A percentile compares a stretch with the other conserved stretches of the same genome.
Evolutionary conservation across 148 eudicot species (phyloP).

Genomic region (Arbutus unedo): DNA sequence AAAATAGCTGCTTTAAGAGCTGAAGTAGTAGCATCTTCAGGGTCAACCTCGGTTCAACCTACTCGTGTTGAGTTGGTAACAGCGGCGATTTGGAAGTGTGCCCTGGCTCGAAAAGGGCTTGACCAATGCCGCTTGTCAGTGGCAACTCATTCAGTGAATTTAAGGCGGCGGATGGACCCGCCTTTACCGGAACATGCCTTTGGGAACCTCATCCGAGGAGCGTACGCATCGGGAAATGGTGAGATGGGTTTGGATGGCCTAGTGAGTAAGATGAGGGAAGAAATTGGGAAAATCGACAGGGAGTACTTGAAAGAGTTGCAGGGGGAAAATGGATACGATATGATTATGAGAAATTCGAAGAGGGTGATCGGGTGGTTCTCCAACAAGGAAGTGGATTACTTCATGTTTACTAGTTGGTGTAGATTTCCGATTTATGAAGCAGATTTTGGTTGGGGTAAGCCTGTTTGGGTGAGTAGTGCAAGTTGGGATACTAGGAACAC

Average conservation of each 20-base stretch:
- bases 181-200: slow-evolving; percentile 20
- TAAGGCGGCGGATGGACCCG: slow-evolving; percentile 31
- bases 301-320: not conserved
- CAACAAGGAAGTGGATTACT: not conserved
- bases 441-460: slow-evolving; percentile 47
- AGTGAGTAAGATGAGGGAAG: slow-evolving; percentile 20
- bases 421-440: slow-evolving; percentile 31
- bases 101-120: slow-evolving; percentile 11
- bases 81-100: slow-evolving; percentile 36
- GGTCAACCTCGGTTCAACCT: slow-evolving; percentile 9
- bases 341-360: slow-evolving; percentile 7
- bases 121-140: slow-evolving; percentile 5
- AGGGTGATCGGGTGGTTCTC: not conserved
- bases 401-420: slow-evolving; percentile 42
- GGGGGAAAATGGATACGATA: slow-evolving; percentile 16
- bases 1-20: slow-evolving; percentile 26
- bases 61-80: slow-evolving; percentile 35
- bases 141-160: slow-evolving; percentile 28
- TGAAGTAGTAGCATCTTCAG: slow-evolving; percentile 1
- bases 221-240: slow-evolving; percentile 2
- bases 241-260: slow-evolving; percentile 13
- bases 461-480: slow-evolving; percentile 35
- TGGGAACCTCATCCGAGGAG: slow-evolving; percentile 28
- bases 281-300: slow-evolving; percentile 17
- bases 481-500: slow-evolving; percentile 21